Conservation (phyloP, 2,329 filamentous ascomycete species). For the Alternaria incomplexa region DNA sequence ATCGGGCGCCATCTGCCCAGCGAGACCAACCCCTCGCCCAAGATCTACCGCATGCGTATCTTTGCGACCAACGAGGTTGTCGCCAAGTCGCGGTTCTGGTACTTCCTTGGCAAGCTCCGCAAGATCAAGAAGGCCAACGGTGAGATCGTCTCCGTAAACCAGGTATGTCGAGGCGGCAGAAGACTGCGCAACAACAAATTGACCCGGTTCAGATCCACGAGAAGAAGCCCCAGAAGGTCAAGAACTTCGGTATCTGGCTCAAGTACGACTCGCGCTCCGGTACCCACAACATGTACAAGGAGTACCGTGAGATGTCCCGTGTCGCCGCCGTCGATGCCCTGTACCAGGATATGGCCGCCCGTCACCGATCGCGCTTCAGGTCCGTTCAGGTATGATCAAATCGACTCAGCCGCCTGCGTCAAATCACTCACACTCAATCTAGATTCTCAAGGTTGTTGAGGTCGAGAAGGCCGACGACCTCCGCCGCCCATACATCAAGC, state of each 20-base stretch:
- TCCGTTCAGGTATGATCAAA: constrained; percentile 85
- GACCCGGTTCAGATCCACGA: constrained; percentile 76
- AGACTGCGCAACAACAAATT: constrained; percentile 8
- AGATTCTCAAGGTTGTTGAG: constrained; percentile 99
- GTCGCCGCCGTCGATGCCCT: constrained; percentile 94
- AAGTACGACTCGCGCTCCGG: constrained; percentile 99
- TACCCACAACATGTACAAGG: constrained; percentile 99
- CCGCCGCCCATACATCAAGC: constrained; percentile 99
- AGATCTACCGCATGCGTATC: constrained; percentile 99
- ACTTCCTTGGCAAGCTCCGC: constrained; percentile 98
- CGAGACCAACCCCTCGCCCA: constrained; percentile 94
- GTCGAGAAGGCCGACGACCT: constrained; percentile 92
- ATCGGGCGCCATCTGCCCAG: constrained; percentile 99
- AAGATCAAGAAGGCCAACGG: constrained; percentile 99
- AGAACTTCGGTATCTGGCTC: constrained; percentile 99
- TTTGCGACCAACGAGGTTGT: constrained; percentile 98
- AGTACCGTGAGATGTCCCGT: constrained; percentile 99
- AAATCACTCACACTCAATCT: constrained; percentile 12
- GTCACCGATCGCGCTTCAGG: constrained; percentile 97
- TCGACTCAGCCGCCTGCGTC: background rate
- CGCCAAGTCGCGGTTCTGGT: constrained; percentile 99
- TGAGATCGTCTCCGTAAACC: constrained; percentile 97
- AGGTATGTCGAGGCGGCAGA: constrained; percentile 66
- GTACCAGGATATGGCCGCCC: constrained; percentile 99
- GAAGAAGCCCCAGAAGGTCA: constrained; percentile 99